phyloP scores from a whole-genome alignment of 2,329 filamentous ascomycete genomes.

The Kalaharituber pfeilii region DNA sequence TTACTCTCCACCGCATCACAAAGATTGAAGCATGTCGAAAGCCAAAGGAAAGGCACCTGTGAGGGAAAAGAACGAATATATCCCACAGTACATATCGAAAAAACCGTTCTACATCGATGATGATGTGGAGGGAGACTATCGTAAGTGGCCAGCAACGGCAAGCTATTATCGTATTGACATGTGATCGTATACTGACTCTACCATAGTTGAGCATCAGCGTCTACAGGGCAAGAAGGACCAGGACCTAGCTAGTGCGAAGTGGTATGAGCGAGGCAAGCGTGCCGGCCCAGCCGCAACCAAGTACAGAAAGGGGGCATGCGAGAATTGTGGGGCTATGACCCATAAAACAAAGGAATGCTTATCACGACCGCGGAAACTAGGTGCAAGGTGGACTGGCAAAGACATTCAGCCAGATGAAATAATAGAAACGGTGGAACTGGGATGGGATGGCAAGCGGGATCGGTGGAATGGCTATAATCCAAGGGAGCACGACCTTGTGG shows the following conservation, averaged over 20 bases:
- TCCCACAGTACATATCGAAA: conserved; percentile 93
- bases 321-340: conserved; percentile 94
- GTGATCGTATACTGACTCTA: neutral
- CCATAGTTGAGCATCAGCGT: conserved; percentile 75
- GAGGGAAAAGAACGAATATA: conserved; percentile 92
- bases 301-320: conserved; percentile 92
- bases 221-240: conserved; percentile 52
- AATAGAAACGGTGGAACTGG: conserved; percentile 66
- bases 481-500: conserved; percentile 66
- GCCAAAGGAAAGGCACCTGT: neutral
- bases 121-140: conserved; percentile 45
- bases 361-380: conserved; percentile 68
- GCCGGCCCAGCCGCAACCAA: conserved; percentile 79
- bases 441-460: conserved; percentile 95
- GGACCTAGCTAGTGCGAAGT: conserved; percentile 38
- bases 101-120: conserved; percentile 86
- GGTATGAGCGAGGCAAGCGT: conserved; percentile 84
- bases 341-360: conserved; percentile 92
- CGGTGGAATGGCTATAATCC: conserved; percentile 97
- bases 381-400: conserved; percentile 78
- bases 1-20: too few species aligned
- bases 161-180: too few species aligned
- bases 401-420: conserved; percentile 88
- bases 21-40: neutral
- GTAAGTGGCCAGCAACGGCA: conserved; percentile 11